Base-by-base conservation (phyloP, 2,329 filamentous ascomycete genomes). In the Fusarium citri region DNA sequence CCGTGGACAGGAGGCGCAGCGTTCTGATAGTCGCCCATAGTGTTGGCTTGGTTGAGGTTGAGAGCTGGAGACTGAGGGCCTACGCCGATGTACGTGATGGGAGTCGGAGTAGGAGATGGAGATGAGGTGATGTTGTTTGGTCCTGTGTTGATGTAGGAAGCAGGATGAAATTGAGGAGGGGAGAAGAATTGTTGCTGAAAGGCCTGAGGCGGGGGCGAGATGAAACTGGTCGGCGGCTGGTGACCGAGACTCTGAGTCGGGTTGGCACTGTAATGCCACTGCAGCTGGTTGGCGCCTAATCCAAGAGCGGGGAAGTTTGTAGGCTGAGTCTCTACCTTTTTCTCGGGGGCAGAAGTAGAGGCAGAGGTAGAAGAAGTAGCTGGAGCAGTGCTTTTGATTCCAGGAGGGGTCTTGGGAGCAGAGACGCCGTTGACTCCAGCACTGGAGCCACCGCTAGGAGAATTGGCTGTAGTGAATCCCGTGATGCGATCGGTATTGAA, bases 21-120 rank as follows among this genome's bases (percentile, higher is more conserved):
- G 69, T 83, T 82, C 65, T 79, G 78, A 70, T 86, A 85, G 61
- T 80, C 79, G 55, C 78, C 79, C 80, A 72, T 71, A 53, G 65
- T 71, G 53, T 59, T 42, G 23, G 31, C 23, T 61, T 61, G 43
- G 28, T 45, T 54, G 47, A 53, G 28, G 26, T 55, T 76, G 49
- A 80, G 81, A 66, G 71, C 66, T 60, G 68, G 68, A 61, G 47
- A 61, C 23, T 66, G 72, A 41, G 72, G 69, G 23, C 75, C 70
- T 25, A 72, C 43, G 37, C 72, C 71, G 63, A 78, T 75, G 53
- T 75, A 78, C 58, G 77, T 77, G 62, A 77, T 57, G 23, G 67
- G 40, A 22, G 23, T 54, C 23, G 55, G 62, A 23, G 55, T 37
- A 7, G 30, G 48, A 25, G 49, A 41, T 14, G 30, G 48, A 37